phyloP scores from a whole-genome alignment of 169 alveolate genomes.

The Plasmodium chabaudi region DNA sequence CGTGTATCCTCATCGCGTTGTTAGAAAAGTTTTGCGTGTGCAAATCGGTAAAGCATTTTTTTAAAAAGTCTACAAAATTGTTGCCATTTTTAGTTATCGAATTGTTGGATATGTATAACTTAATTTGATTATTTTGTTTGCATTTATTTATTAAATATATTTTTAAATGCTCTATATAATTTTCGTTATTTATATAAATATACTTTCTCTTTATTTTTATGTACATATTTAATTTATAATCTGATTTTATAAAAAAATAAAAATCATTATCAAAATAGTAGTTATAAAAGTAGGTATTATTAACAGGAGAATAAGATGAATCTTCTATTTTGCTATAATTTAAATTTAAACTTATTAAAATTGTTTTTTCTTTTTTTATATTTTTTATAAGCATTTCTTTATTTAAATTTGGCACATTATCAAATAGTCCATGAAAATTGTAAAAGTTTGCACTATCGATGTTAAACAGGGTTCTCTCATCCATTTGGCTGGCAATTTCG shows the following conservation, averaged over 20 bases:
- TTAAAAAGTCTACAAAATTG: conserved; percentile 11
- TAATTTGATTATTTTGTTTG: conserved; percentile 2
- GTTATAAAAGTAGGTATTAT: conserved; percentile 25
- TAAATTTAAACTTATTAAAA: conserved; percentile 7
- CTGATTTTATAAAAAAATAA: conserved; percentile 26
- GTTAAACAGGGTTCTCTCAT: conserved; percentile 1
- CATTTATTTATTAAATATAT: conserved; percentile 54
- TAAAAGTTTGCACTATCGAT: conserved; percentile 1
- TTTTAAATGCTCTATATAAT: conserved; percentile 11
- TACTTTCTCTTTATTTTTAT: conserved; percentile 31
- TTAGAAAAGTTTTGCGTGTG: not conserved
- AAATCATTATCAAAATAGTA: conserved; percentile 25
- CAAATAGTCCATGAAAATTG: conserved; percentile 15
- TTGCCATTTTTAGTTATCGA: not conserved
- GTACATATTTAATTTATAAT: conserved; percentile 7
- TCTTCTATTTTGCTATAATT: conserved; percentile 13
- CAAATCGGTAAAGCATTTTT: conserved; percentile 8
- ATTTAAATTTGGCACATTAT: not conserved
- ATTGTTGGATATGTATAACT: conserved; percentile 22
- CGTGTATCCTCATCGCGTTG: conserved; percentile 10
- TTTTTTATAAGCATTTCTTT: conserved; percentile 9
- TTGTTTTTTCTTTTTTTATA: conserved; percentile 12
- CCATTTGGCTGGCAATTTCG: not conserved
- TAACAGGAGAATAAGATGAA: conserved; percentile 22
- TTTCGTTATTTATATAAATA: conserved; percentile 14